Base-by-base conservation (phyloP, 2,329 filamentous ascomycete species). In the Ceratocystis smalleyi region DNA sequence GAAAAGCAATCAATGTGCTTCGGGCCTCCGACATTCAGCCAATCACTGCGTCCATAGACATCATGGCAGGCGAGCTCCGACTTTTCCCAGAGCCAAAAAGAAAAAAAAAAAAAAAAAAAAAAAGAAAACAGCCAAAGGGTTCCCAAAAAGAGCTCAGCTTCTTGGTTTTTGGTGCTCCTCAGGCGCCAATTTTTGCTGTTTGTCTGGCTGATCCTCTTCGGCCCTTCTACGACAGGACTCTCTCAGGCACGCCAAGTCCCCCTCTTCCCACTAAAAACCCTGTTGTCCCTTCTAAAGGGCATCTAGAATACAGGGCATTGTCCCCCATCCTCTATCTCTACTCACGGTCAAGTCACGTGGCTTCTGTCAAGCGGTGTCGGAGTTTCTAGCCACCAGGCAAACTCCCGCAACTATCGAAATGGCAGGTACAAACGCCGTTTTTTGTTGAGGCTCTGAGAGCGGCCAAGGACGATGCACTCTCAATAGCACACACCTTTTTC, bases 351-450 rank as follows among this genome's bases (percentile, higher is more conserved):
- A 1, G 49, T 65, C 64, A 65, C 60, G 64, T 65, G 64, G 59
- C 27, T 10, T 10, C 24, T 17, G 5, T 8, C 49, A n/a, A 65
- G 64, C 64, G 64, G 47, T 65, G 40, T 65, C 64, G 64, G 64
- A 65, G 64, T 59, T 27, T 10, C 24, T 27, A 30, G 35, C 10
- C 10, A 40, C 35, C 35, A 24, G 7, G 19, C 24, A 22, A 54
- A 17, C 22, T n/a, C 17, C 62, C 40, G 24, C 6, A 27, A 19
- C 7, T 30, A 35, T 43, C 19, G 22, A 54, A 63, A 63, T 35
- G 61, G 61, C 35, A 63, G 49, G 47, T 63, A 63, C 61, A 63
- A 63, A 63, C 61, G 61, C 61, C 49, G 4, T 57, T 40, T 40
- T 40, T 12, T 40, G 35, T 40, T 40, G 35, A 40, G 10, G 35